phyloP scores from a whole-genome alignment of 2,329 filamentous ascomycete genomes.

The Ophiostoma ips region DNA sequence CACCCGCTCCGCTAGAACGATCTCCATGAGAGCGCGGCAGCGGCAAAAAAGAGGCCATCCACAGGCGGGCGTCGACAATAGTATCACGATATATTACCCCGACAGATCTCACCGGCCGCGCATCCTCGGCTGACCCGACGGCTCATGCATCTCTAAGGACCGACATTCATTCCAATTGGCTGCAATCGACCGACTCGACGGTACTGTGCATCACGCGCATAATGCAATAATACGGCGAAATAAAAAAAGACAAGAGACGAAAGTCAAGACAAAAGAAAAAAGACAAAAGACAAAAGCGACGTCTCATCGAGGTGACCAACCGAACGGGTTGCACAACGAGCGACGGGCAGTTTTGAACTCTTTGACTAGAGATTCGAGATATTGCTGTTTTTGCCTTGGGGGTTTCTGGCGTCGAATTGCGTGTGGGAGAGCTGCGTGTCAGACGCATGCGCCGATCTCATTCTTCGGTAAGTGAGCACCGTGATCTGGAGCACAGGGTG shows the following conservation, averaged over 20 bases:
- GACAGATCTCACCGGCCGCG: not conserved
- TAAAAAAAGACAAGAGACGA: too few relatives aligned
- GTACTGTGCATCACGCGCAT: too few relatives aligned
- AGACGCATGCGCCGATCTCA: not conserved
- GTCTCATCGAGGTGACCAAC: not conserved
- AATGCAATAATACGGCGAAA: too few relatives aligned
- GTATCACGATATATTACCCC: too few relatives aligned
- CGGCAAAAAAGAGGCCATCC: not conserved
- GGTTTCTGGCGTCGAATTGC: not conserved
- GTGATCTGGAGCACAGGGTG: too few relatives aligned
- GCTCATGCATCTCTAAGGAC: not conserved
- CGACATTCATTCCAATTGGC: not conserved
- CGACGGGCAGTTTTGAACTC: not conserved
- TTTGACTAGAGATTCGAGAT: not conserved
- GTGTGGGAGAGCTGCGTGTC: not conserved
- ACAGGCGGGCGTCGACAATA: not conserved
- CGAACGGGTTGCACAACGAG: not conserved
- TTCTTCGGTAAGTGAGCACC: not conserved
- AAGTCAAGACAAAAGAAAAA: too few relatives aligned
- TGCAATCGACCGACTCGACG: not conserved
- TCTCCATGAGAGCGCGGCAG: not conserved
- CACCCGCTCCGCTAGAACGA: not conserved
- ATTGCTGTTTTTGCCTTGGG: not conserved
- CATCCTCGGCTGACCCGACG: not conserved
- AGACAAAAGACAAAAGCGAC: too few relatives aligned